A percentile compares a stretch with the other conserved stretches of the same genome.
These are phyloP conservation scores for Penicillium aurantiogriseum DNA, from an alignment of 2,329 filamentous ascomycete genomes.

Conservation along the genomic window DNA sequence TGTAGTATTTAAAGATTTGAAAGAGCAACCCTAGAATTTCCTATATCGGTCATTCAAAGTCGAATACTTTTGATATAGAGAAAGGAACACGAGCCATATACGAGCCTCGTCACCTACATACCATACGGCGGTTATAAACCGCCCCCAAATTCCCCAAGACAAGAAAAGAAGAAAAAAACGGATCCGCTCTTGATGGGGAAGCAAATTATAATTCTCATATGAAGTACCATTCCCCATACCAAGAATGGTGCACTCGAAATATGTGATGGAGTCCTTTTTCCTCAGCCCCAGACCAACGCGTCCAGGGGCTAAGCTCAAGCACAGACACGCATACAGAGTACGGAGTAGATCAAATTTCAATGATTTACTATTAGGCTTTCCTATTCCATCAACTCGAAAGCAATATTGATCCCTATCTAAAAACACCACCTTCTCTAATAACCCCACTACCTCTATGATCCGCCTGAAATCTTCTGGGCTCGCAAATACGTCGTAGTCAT, in stretches of 20 bases:
- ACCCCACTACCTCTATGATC: slow-evolving; percentile 53
- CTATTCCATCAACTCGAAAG: slow-evolving; percentile 47
- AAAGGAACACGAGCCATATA: neutral
- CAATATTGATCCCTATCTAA: slow-evolving; percentile 59
- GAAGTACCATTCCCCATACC: neutral
- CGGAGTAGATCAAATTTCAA: neutral
- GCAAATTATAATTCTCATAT: neutral
- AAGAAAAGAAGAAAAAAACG: neutral
- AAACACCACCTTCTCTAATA: slow-evolving; percentile 57
- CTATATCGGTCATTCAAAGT: neutral
- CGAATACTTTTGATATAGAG: neutral
- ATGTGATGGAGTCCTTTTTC: neutral
- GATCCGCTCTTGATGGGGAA: neutral
- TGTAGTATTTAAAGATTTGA: neutral
- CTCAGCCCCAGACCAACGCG: neutral
- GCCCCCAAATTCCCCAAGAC: neutral
- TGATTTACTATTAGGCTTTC: neutral
- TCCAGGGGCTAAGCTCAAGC: neutral
- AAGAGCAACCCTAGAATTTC: neutral
- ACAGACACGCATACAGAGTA: neutral
- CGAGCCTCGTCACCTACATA: neutral
- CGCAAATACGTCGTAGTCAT: slow-evolving; percentile 63
- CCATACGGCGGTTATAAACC: neutral
- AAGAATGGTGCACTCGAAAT: neutral
- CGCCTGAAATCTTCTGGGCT: slow-evolving; percentile 61